These are phyloP conservation scores for Hypomyces perniciosus DNA, from an alignment of 2,329 filamentous ascomycete species.

Conservation along the genomic window DNA sequence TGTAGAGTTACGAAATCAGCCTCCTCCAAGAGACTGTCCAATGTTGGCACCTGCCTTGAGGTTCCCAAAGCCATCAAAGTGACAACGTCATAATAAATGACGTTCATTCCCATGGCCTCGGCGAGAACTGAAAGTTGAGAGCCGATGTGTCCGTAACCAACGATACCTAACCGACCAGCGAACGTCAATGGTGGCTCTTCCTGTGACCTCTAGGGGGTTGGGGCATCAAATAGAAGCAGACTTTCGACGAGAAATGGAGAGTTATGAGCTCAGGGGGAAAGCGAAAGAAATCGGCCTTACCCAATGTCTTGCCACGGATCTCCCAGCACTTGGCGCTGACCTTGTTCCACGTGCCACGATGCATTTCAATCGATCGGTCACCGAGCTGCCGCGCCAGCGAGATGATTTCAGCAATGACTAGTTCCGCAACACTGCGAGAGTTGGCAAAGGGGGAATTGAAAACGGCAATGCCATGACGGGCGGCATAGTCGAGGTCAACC, in stretches of 20 bases:
- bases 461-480: constrained; percentile 82
- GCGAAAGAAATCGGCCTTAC: constrained; percentile 31
- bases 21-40: constrained; percentile 68
- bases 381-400: constrained; percentile 83
- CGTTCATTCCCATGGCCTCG: constrained; percentile 95
- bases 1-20: constrained; percentile 93
- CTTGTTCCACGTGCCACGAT: constrained; percentile 95
- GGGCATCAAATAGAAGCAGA: too few relatives aligned
- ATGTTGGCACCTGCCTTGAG: constrained; percentile 70
- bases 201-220: too few relatives aligned
- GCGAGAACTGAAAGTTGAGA: constrained; percentile 92
- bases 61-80: constrained; percentile 94
- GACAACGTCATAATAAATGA: constrained; percentile 94
- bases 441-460: constrained; percentile 99
- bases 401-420: constrained; percentile 94
- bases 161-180: constrained; percentile 56
- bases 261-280: background rate
- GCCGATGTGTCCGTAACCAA: constrained; percentile 96
- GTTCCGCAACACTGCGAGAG: constrained; percentile 90
- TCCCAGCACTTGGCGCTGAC: constrained; percentile 97
- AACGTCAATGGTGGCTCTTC: background rate
- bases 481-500: constrained; percentile 79
- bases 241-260: too few relatives aligned
- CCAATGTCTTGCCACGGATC: constrained; percentile 92
- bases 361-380: constrained; percentile 90